These are phyloP conservation scores for Debaryomyces prosopidis DNA, from an alignment of 805 yeast genomes.

Conservation along the genomic window DNA sequence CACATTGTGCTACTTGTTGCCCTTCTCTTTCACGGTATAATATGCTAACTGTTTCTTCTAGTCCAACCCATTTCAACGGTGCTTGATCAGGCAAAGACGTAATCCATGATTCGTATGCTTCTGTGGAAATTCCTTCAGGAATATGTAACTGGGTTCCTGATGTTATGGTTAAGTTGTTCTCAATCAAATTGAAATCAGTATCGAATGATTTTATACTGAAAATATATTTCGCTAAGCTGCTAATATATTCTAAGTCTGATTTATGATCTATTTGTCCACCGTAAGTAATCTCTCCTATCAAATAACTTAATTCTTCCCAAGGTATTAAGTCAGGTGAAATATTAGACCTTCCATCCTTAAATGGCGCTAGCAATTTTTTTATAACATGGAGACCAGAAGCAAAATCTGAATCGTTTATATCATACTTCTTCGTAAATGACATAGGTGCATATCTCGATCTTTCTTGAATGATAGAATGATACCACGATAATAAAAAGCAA, in stretches of 20 bases:
- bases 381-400: constrained; percentile 47
- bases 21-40: constrained; percentile 24
- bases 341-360: constrained; percentile 26
- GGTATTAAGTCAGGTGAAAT: constrained; percentile 50
- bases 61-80: constrained; percentile 56
- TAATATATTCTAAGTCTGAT: constrained; percentile 41
- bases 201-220: constrained; percentile 44
- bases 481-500: constrained; percentile 64
- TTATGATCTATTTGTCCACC: constrained; percentile 60
- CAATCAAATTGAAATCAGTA: constrained; percentile 41
- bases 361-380: constrained; percentile 37
- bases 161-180: constrained; percentile 18
- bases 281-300: constrained; percentile 58
- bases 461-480: constrained; percentile 63
- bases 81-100: constrained; percentile 49
- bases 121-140: constrained; percentile 48
- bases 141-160: constrained; percentile 22
- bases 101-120: constrained; percentile 51
- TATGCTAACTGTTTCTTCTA: constrained; percentile 44
- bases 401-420: constrained; percentile 74
- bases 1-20: constrained; percentile 12
- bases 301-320: constrained; percentile 51
- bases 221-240: constrained; percentile 31
- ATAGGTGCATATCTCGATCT: constrained; percentile 59
- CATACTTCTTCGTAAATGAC: constrained; percentile 63